Evolutionary conservation across 192 early-diverging fungal species (phyloP), one percentile per base, ranked within the genome.

Genomic region (Coemansia sp.): DNA sequence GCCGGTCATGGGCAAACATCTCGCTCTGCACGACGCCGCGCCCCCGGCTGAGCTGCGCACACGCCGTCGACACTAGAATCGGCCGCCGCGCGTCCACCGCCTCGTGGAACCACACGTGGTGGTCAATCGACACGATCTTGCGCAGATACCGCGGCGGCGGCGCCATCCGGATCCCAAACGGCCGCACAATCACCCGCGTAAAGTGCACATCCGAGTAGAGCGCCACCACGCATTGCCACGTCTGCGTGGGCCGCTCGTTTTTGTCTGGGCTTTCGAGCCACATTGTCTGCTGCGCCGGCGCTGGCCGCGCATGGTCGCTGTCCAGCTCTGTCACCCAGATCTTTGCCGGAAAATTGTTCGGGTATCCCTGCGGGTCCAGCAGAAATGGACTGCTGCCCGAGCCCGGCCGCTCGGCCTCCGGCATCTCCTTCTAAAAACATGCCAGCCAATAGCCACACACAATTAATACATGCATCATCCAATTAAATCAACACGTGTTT

Each of bases 91-190:
- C 35, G 33, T 69, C 55, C 12, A 43, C 29, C 16, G 14, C 21
- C 22, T 60, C 54, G 35, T 69, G 66, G 48, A 69, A 69, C 66
- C 66, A 69, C 35, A 69, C 53, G 22, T 69, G 66, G 59, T 69
- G 66, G 49, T 62, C 66, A 31, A 62, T 62, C 11, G 66, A 69
- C 6, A 69, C 59, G 12, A 69, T 48, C 31, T 51, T 62, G 54
- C 55, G 52, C 47, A 69, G 54, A 11, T 33, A 21, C 54, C 44
- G 44, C 16, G 66, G 54, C 32, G 59, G 38, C 30, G 66, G 64
- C 42, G 60, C 60, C 10, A 69, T 29, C 2, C 60, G 59, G 38
- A 69, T 56, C 3, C 66, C 66, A 22, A 46, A 62, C 24, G 66
- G 66, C 54, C 60, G 58, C 29, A 69, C 28, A 53, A 62, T 62